Evolutionary conservation across 495 filamentous ascomycete genomes (phyloP).

Genomic region (Ascobolus immersus): DNA sequence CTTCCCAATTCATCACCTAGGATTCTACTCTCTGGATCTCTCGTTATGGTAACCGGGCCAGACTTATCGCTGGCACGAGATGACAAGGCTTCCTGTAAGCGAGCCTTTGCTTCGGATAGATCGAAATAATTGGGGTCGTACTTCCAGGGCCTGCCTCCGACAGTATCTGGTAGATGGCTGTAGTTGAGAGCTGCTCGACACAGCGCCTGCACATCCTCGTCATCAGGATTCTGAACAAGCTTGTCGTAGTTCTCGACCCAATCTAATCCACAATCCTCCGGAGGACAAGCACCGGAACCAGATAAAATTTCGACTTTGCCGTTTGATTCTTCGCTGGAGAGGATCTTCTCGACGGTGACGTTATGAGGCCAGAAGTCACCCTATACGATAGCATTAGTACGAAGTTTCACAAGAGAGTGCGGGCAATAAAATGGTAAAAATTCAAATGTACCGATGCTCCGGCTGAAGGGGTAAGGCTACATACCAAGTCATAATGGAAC

Average conservation of each 20-base stretch:
- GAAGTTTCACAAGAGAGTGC: no score
- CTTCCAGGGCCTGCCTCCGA: not conserved
- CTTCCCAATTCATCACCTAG: no score
- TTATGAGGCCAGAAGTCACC: constrained; percentile 6
- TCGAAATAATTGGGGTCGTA: constrained; percentile 5
- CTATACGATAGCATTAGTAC: no score
- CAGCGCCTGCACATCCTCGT: not conserved
- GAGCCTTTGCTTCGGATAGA: constrained; percentile 1
- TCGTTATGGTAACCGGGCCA: constrained; percentile 2
- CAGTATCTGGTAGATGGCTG: constrained; percentile 2
- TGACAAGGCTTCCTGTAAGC: constrained; percentile 1
- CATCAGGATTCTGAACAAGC: no score
- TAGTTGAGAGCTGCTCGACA: constrained; percentile 1
- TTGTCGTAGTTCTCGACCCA: not conserved
- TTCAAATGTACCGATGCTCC: no score
- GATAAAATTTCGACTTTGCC: constrained; percentile 2
- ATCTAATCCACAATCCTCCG: constrained; percentile 6
- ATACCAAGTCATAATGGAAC: constrained; percentile 4
- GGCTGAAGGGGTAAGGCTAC: no score
- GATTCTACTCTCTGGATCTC: no score
- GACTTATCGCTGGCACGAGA: constrained; percentile 3
- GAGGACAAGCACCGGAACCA: constrained; percentile 5
- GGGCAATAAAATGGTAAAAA: no score
- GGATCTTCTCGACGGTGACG: constrained; percentile 6
- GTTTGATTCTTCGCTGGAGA: constrained; percentile 3